Evolutionary conservation across 805 yeast genomes (phyloP).

Genomic region (Ogataea ganodermae): DNA sequence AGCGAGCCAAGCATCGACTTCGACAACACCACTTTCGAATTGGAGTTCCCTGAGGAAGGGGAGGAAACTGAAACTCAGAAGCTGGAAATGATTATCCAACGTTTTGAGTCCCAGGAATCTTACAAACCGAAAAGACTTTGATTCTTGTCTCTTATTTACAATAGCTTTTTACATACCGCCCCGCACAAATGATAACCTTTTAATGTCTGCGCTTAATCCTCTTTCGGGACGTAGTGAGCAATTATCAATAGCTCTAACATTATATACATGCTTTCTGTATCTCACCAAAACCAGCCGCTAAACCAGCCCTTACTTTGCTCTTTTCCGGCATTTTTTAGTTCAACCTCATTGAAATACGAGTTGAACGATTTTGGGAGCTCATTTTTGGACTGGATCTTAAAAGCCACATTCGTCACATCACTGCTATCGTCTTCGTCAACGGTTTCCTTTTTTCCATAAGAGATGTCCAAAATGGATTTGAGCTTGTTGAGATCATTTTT

Average conservation of each 20-base stretch:
- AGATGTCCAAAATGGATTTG: conserved; percentile 50
- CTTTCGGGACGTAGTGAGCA: not conserved
- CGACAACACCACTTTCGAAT: conserved; percentile 10
- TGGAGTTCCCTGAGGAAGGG: conserved; percentile 30
- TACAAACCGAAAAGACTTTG: conserved; percentile 28
- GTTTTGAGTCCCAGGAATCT: conserved; percentile 22
- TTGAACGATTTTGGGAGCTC: conserved; percentile 33
- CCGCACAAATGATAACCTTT: conserved; percentile 1
- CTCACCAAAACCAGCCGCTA: conserved; percentile 22
- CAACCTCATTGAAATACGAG: conserved; percentile 28
- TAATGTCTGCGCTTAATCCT: conserved; percentile 6
- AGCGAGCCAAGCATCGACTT: conserved; percentile 2
- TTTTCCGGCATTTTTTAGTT: conserved; percentile 28
- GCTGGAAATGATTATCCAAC: conserved; percentile 23
- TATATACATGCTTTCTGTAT: conserved; percentile 4
- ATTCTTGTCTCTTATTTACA: not conserved
- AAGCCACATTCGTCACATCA: conserved; percentile 27
- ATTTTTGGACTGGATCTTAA: conserved; percentile 24
- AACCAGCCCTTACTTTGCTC: conserved; percentile 33
- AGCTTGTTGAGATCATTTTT: conserved; percentile 60
- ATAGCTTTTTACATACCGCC: conserved; percentile 4
- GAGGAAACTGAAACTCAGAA: conserved; percentile 24
- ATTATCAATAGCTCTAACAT: not conserved
- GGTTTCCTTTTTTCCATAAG: conserved; percentile 23
- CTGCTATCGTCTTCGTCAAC: conserved; percentile 26